Base-by-base conservation (phyloP, 2,329 filamentous ascomycete species). In the Colletotrichum sp. region DNA sequence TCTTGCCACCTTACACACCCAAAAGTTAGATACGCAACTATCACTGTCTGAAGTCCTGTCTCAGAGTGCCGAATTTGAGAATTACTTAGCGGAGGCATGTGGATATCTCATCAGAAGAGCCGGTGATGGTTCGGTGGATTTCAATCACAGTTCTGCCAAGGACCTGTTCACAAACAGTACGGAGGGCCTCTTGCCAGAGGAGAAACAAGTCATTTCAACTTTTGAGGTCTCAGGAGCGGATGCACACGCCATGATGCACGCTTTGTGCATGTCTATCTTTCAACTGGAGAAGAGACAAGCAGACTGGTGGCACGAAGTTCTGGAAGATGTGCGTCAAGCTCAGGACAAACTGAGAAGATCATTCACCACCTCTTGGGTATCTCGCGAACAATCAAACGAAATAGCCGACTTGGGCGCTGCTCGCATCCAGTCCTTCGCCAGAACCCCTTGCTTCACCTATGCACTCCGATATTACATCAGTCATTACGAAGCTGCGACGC, bases 1-100 rank as follows among this genome's bases (percentile, higher is more conserved):
- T n/a, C 1, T 43, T 43, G 39, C 39, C 39, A 43, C 18, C 1
- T 2, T 43, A 10, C 0, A 43, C 39, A 12, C 39, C 9, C 39
- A 43, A 1, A 1, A 3, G 3, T 0, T n/a, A 4, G 18, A 43
- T 2, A 43, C 1, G 18, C 18, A 0, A 0, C 5, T 1, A 9
- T 2, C 18, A 43, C 1, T 43, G 8, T 43, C 39, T 1, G 39
- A 43, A 43, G 18, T 43, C 1, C 39, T 12, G 39, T 3, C 9
- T 0, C 18, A 12, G 39, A 43, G 18, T 43, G 9, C 0, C 1
- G 39, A 43, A 0, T 43, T 43, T 2, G 39, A 43, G 0, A n/a
- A 6, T 0, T n/a, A 43, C n/a, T 0, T 43, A 43, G 0, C 39
- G 2, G 39, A 43, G 39, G 3, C 39, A 0, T 43, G 39, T 43